These are phyloP conservation scores for Goniomonas avonlea DNA, from an alignment of 78 protist genomes.

Conservation along the genomic window DNA sequence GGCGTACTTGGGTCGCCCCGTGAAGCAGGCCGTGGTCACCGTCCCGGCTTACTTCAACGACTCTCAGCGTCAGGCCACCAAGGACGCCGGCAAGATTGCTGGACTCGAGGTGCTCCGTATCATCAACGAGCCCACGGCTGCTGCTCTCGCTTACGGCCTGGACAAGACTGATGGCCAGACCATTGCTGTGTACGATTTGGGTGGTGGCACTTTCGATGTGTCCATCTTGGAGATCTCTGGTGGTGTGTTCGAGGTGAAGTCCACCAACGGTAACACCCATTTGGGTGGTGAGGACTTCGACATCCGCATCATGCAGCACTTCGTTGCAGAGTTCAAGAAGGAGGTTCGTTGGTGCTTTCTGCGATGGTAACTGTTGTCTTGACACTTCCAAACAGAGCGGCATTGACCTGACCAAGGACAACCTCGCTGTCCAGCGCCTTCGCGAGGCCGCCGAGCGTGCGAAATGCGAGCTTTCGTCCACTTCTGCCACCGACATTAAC, in stretches of 20 bases:
- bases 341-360: no score
- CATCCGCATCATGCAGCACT: conserved; percentile 46
- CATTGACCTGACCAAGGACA: conserved; percentile 66
- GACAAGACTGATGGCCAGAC: conserved; percentile 48
- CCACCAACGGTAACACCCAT: conserved; percentile 97
- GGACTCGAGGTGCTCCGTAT: conserved; percentile 91
- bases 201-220: conserved; percentile 99
- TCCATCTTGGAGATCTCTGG: conserved; percentile 86
- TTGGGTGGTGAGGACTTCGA: conserved; percentile 99
- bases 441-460: conserved; percentile 97
- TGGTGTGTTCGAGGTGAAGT: conserved; percentile 96
- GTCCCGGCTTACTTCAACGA: conserved; percentile 99
- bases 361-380: no score
- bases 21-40: conserved; percentile 91
- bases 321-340: conserved; percentile 80
- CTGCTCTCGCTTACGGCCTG: conserved; percentile 92
- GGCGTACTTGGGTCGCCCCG: conserved; percentile 54
- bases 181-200: conserved; percentile 93
- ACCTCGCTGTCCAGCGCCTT: conserved; percentile 89
- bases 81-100: conserved; percentile 97
- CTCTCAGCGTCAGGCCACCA: conserved; percentile 97
- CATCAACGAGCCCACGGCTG: conserved; percentile 99
- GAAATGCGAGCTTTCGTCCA: conserved; percentile 90
- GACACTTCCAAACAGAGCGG: no score
- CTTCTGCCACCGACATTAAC: conserved; percentile 68